Conservation (phyloP, 345 rosid genomes). For the Streptanthus diversifolius region DNA sequence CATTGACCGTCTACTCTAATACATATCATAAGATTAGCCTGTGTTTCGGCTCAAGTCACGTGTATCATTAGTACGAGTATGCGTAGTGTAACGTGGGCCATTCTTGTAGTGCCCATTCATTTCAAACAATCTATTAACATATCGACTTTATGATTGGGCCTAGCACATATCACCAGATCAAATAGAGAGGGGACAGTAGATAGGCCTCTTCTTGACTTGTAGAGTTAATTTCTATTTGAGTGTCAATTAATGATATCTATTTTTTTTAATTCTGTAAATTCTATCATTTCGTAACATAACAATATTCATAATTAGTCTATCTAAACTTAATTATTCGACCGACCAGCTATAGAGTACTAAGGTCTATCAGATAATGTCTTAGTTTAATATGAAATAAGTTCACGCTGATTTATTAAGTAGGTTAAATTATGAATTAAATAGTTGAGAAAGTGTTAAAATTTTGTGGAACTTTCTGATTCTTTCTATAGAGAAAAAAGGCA, state of each 20-base stretch:
- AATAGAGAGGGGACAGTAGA: not conserved
- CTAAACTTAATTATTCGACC: not conserved
- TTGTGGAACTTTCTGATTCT: slow-evolving; percentile 6
- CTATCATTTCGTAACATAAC: not conserved
- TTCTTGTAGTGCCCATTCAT: not conserved
- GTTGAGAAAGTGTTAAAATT: slow-evolving; percentile 16
- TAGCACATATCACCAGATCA: not conserved
- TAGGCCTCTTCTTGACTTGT: not conserved
- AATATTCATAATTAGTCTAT: not conserved
- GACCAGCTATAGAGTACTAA: not conserved
- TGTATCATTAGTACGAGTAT: too few relatives aligned
- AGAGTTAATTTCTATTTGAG: not conserved
- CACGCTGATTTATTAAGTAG: slow-evolving; percentile 19
- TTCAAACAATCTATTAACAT: not conserved
- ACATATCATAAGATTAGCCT: not conserved
- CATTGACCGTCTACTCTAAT: not conserved
- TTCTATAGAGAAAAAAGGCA: slow-evolving; percentile 25
- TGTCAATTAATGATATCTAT: too few relatives aligned
- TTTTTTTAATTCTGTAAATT: not conserved
- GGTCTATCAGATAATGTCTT: not conserved
- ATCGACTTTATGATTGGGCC: not conserved
- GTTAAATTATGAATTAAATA: slow-evolving; percentile 16
- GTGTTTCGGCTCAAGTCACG: not conserved
- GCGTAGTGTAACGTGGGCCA: not conserved
- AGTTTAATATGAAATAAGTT: not conserved